These are phyloP conservation scores for Favolaschia claudopus DNA, from an alignment of 768 basidiomycete species.

Conservation along the genomic window DNA sequence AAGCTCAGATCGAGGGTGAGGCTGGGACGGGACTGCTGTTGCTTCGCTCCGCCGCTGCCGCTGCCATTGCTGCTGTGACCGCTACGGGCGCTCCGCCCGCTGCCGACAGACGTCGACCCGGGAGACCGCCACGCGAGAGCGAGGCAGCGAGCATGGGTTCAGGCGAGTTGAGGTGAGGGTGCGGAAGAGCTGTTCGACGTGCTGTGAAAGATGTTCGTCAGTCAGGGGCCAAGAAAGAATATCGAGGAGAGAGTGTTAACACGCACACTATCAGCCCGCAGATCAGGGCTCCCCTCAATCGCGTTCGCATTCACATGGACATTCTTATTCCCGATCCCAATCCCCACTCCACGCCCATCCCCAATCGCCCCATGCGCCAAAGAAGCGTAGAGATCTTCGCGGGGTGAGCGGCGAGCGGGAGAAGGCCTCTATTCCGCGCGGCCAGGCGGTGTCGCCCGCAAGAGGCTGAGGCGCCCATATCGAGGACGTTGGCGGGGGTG, in stretches of 20 bases:
- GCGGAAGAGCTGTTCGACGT: constrained; percentile 82
- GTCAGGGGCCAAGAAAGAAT: constrained; percentile 29
- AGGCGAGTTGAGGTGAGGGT: constrained; percentile 81
- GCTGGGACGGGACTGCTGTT: constrained; percentile 17
- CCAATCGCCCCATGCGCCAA: constrained; percentile 52
- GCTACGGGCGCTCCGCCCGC: too few relatives aligned
- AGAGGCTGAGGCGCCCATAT: constrained; percentile 89
- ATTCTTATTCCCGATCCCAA: constrained; percentile 59
- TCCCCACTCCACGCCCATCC: constrained; percentile 71
- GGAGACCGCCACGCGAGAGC: constrained; percentile 51
- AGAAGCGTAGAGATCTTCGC: constrained; percentile 72
- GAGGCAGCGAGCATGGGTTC: constrained; percentile 55
- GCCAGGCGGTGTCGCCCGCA: constrained; percentile 72
- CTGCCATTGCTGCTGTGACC: constrained; percentile 26
- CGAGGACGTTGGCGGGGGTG: constrained; percentile 42
- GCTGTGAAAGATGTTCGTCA: constrained; percentile 48
- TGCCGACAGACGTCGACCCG: constrained; percentile 53
- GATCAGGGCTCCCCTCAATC: constrained; percentile 21
- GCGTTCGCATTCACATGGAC: not conserved
- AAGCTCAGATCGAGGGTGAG: constrained; percentile 26
- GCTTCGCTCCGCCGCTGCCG: not conserved
- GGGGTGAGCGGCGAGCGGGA: constrained; percentile 60
- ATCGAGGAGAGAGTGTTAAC: constrained; percentile 28
- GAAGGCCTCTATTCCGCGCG: constrained; percentile 68
- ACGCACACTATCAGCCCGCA: constrained; percentile 52